Evolutionary conservation across 192 early-diverging fungal species (phyloP).

Genomic region (Allomyces macrogynus): DNA sequence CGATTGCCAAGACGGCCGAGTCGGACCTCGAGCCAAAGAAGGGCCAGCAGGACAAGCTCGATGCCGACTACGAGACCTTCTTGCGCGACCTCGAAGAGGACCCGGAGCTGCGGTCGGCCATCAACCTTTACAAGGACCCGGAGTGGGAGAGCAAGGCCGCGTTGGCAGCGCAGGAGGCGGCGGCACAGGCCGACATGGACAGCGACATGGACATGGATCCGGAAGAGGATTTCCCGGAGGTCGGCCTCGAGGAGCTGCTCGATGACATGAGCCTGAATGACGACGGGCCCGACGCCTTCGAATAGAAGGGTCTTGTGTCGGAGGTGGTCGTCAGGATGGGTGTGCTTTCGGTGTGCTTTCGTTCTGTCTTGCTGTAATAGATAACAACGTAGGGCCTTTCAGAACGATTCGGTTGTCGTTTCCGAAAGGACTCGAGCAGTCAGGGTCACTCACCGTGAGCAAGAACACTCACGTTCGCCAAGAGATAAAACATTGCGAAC

Average conservation of each 20-base stretch:
- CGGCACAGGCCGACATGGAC: conserved; percentile 14
- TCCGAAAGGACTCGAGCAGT: too few relatives aligned
- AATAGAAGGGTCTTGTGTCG: too few relatives aligned
- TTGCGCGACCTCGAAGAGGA: conserved; percentile 97
- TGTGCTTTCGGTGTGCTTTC: too few relatives aligned
- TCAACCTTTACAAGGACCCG: conserved; percentile 77
- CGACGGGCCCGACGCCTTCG: conserved; percentile 8
- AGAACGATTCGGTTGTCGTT: too few relatives aligned
- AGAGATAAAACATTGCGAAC: too few relatives aligned
- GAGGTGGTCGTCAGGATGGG: too few relatives aligned
- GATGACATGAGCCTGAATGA: conserved; percentile 66
- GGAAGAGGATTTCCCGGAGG: conserved; percentile 82
- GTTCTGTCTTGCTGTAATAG: too few relatives aligned
- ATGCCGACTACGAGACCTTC: conserved; percentile 86
- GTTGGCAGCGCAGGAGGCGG: conserved; percentile 6
- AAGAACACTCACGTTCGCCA: too few relatives aligned
- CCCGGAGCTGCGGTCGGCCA: conserved; percentile 75
- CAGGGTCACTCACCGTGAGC: too few relatives aligned
- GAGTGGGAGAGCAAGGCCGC: conserved; percentile 6
- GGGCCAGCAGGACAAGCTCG: conserved; percentile 51
- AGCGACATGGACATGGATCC: conserved; percentile 45
- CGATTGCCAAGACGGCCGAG: conserved; percentile 72
- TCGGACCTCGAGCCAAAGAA: conserved; percentile 54
- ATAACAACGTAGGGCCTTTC: too few relatives aligned
- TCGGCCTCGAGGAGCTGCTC: conserved; percentile 77